Percentiles rank a stretch among this genome's conserved stretches.
Conservation (phyloP, 441 rosid genomes). For the Pelargonium australe region DNA sequence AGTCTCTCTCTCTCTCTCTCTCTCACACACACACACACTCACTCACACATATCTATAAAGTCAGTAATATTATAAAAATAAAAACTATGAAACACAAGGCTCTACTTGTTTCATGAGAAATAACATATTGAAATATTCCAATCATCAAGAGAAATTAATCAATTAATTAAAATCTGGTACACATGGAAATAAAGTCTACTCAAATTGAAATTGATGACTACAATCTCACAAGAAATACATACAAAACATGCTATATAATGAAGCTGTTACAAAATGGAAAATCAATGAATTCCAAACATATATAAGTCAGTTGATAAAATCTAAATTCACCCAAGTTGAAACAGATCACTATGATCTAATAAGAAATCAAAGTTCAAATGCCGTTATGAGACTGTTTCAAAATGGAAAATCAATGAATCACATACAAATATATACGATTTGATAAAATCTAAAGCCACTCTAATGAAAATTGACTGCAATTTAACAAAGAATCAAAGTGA, state of each 20-base stretch:
- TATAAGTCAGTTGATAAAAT: not conserved
- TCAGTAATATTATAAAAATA: not conserved
- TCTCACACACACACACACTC: no score
- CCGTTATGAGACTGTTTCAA: not conserved
- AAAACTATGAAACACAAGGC: no score
- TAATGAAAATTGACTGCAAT: not conserved
- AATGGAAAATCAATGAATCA: no score
- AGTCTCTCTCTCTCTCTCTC: no score
- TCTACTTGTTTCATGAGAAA: not conserved
- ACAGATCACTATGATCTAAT: not conserved
- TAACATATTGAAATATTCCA: not conserved
- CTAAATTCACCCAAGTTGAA: not conserved
- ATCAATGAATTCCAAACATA: not conserved
- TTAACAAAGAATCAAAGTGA: not conserved
- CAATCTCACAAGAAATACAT: not conserved
- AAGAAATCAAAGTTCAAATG: not conserved
- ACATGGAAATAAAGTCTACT: conserved; percentile 2
- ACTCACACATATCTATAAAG: not conserved
- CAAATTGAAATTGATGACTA: not conserved
- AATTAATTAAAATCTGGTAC: not conserved
- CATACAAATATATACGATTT: not conserved
- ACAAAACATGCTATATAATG: not conserved
- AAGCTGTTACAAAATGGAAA: not conserved
- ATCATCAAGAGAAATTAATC: no score
- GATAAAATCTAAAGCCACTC: not conserved